Percentiles rank a stretch among this genome's conserved stretches.
phyloP scores from a whole-genome alignment of 2,329 filamentous ascomycete genomes.

The Diaporthe citrichinensis region DNA sequence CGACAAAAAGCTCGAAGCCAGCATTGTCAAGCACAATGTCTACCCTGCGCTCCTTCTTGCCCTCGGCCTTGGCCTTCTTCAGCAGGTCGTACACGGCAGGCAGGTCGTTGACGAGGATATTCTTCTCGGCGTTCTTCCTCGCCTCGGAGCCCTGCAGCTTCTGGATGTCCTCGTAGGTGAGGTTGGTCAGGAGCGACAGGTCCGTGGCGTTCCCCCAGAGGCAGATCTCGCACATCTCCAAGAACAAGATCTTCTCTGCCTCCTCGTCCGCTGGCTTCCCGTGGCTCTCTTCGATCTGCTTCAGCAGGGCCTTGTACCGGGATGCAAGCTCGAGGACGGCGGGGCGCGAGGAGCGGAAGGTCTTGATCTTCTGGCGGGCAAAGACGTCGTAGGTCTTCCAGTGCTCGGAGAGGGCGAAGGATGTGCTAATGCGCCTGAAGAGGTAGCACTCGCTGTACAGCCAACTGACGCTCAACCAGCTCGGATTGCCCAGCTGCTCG shows the following conservation, averaged over 20 bases:
- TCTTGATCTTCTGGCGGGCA: conserved; percentile 88
- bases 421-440: conserved; percentile 85
- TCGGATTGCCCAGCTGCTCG: conserved; percentile 77
- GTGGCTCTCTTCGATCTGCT: conserved; percentile 71
- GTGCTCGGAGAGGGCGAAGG: conserved; percentile 81
- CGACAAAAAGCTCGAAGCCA: conserved; percentile 96
- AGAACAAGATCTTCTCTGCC: conserved; percentile 84
- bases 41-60: conserved; percentile 76
- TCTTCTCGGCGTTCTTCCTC: conserved; percentile 88
- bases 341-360: conserved; percentile 91
- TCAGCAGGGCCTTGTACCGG: conserved; percentile 70
- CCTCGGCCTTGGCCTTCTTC: conserved; percentile 44
- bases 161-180: conserved; percentile 96
- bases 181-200: conserved; percentile 87
- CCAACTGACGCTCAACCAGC: conserved; percentile 91
- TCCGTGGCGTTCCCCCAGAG: conserved; percentile 98
- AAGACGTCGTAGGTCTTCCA: conserved; percentile 96
- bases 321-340: conserved; percentile 64
- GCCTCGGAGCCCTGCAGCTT: conserved; percentile 93
- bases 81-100: conserved; percentile 52
- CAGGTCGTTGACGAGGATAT: conserved; percentile 92
- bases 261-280: conserved; percentile 70
- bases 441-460: conserved; percentile 95
- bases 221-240: conserved; percentile 96
- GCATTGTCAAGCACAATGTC: conserved; percentile 98